Evolutionary conservation across 163 green algal species (phyloP).

Genomic region (Chlamydomonas reinhardtii): DNA sequence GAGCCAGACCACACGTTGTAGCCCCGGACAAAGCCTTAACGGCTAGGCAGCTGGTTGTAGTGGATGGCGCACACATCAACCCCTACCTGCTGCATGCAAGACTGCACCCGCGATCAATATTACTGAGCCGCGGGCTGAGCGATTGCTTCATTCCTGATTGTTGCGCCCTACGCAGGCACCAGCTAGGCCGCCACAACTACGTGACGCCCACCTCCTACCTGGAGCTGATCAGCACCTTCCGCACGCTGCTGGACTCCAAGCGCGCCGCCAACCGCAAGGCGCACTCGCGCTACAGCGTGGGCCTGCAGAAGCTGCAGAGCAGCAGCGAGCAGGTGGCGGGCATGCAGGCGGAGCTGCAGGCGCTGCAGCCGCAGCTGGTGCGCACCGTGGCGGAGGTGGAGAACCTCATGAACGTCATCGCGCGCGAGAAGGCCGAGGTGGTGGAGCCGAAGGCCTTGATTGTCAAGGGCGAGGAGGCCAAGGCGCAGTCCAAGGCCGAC

Average conservation of each 20-base stretch:
- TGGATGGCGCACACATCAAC: no score
- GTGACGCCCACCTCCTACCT: constrained; percentile 89
- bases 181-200: constrained; percentile 82
- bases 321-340: constrained; percentile 56
- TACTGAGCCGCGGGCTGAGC: no score
- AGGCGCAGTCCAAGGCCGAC: constrained; percentile 74
- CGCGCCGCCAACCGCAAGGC: constrained; percentile 64
- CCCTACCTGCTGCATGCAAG: no score
- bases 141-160: no score
- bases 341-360: constrained; percentile 72
- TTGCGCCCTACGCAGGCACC: background rate
- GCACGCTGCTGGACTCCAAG: constrained; percentile 75
- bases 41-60: no score
- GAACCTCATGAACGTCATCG: constrained; percentile 78
- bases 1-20: background rate
- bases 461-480: constrained; percentile 77
- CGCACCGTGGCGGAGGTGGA: constrained; percentile 71
- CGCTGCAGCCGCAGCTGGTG: constrained; percentile 81
- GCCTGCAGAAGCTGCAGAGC: constrained; percentile 81
- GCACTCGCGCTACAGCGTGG: constrained; percentile 59
- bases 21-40: no score
- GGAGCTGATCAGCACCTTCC: constrained; percentile 76
- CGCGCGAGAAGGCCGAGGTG: constrained; percentile 77
- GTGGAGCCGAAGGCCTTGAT: constrained; percentile 81
- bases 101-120: no score